Conservation (phyloP, 768 basidiomycete species). For the Podaxis sp. region DNA sequence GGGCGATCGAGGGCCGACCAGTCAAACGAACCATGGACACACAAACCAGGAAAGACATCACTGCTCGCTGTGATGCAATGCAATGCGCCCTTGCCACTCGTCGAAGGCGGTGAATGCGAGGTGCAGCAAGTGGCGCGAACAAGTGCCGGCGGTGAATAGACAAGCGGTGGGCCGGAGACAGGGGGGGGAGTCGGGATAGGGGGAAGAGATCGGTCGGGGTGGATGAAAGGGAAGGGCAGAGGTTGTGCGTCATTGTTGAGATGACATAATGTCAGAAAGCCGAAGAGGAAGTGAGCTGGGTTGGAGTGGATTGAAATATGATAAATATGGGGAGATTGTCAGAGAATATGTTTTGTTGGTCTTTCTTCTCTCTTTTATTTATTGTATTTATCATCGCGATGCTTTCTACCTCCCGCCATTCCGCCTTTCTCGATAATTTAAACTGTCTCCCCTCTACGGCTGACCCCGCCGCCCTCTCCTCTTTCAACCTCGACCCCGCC, state of each 20-base stretch:
- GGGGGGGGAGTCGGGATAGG: background rate
- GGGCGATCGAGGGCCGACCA: background rate
- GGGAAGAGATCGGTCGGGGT: background rate
- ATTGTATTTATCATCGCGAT: conserved; percentile 1
- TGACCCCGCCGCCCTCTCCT: conserved; percentile 1
- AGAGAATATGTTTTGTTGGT: background rate
- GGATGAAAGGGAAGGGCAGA: background rate
- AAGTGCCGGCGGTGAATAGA: background rate
- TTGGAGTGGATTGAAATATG: background rate
- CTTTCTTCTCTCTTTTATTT: conserved; percentile 1
- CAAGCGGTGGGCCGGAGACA: background rate
- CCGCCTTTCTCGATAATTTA: conserved; percentile 12
- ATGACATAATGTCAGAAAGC: background rate
- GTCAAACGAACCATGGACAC: background rate
- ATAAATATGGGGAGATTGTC: conserved; percentile 7
- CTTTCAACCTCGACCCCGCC: conserved; percentile 10
- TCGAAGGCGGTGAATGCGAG: no score
- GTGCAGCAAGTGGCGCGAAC: background rate
- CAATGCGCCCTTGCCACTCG: no score
- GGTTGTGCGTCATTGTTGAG: conserved; percentile 7
- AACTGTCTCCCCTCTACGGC: conserved; percentile 1
- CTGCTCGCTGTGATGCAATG: no score
- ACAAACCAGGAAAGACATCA: background rate
- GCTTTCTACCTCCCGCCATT: conserved; percentile 7
- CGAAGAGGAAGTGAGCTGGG: background rate